Evolutionary conservation across 1,284 basidiomycete genomes (phyloP), one percentile per base, ranked within the genome.

Genomic region (Ganoderma leucocontextum): DNA sequence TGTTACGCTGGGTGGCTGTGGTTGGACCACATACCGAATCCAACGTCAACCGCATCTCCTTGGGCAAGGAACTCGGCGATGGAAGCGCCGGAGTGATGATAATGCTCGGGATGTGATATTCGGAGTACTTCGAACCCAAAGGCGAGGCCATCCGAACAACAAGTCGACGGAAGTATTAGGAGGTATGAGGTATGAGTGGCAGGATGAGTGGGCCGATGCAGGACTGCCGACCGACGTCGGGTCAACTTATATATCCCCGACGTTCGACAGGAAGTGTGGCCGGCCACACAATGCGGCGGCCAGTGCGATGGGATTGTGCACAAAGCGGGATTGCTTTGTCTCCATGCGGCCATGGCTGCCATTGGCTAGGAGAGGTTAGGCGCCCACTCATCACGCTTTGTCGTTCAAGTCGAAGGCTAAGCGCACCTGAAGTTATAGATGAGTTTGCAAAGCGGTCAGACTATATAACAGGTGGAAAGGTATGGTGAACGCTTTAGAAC

Each of bases 71-170:
- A 39, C 60, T 47, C 47, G 70, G 70, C 49, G 71, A 71, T 7
- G 71, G 71, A 49, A 70, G 33, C 13, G 67, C 68, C 25, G 73
- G 73, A 0, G 73, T 73, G 25, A 74, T 57, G 15, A 70, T 65
- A 42, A 74, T 71, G 13, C 35, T 62, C 10, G 73, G 73, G n/a
- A 70, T n/a, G 2, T 19, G 35, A 19, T 36, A 58, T 22, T 35
- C 33, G 17, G 38, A 60, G 22, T 41, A 22, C 22, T 12, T 29
- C 38, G 58, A 60, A 15, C 58, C 58, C 38, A 29, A 39, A 25
- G 58, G 58, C n/a, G 58, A 60, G 10, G 65, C 39, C 65, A 63
- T 67, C 53, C 60, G n/a, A 63, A 55, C 44, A 12, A 29, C 17
- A 38, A 39, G 25, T 60, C 47, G 33, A 39, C 15, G 9, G 59